Percentiles rank a stretch among this genome's conserved stretches.
phyloP scores from a whole-genome alignment of 1,139 yeast genomes.

The Hyphopichia fennica region DNA sequence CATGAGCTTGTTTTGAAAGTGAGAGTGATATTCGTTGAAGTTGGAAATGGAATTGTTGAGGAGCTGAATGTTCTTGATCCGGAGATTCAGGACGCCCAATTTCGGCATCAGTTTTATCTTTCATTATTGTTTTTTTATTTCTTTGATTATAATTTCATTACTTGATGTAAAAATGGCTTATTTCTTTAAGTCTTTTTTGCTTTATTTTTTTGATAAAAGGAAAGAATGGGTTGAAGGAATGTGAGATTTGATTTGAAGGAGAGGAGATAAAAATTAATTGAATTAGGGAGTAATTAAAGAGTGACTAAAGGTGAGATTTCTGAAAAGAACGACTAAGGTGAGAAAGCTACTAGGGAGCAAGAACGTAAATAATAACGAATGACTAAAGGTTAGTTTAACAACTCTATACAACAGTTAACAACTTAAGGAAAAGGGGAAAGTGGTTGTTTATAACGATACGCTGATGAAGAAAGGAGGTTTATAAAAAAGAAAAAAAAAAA shows the following conservation, averaged over 20 bases:
- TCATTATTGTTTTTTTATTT: not conserved
- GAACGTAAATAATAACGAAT: not conserved
- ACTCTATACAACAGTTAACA: not conserved
- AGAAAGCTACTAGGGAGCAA: not conserved
- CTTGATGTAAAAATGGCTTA: no score
- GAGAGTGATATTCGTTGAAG: not conserved
- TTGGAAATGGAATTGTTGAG: slow-evolving; percentile 1
- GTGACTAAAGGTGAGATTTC: not conserved
- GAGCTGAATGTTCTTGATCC: not conserved
- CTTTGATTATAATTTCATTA: not conserved
- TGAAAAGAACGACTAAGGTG: not conserved
- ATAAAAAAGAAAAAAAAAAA: not conserved
- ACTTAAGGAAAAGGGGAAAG: not conserved
- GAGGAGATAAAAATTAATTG: not conserved
- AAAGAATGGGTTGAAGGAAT: not conserved
- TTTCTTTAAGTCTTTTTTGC: no score
- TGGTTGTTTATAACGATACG: not conserved
- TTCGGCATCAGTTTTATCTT: not conserved
- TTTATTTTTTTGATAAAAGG: no score
- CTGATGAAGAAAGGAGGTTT: not conserved
- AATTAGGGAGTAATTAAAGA: not conserved
- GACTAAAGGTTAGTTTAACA: not conserved
- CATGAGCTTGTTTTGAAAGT: not conserved
- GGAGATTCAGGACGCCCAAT: not conserved
- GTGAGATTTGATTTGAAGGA: not conserved